Base-by-base conservation (phyloP, 1,284 basidiomycete species). In the Cryptococcus hybrid region DNA sequence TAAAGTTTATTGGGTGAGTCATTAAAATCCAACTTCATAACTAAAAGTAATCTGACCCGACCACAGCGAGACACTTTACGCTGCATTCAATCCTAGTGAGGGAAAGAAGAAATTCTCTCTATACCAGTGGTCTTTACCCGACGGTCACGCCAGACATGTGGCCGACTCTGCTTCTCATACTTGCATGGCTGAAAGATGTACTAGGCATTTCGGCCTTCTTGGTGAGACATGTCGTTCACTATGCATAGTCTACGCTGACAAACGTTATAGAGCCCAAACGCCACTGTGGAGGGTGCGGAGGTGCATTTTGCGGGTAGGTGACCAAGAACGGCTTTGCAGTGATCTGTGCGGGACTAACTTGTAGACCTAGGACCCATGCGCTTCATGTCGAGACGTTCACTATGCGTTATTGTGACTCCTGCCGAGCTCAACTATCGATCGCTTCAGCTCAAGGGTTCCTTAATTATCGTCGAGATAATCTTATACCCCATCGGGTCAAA, bases 71-170 rank as follows among this genome's bases (percentile, higher is more conserved):
- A 73, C 69, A 5, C 67, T 78, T 13, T 78, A 77, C 51, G 75
- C 74, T 5, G 72, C 62, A 9, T 78, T 70, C 57, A 56, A 63
- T 45, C 65, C 70, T 5, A 52, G 59, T 1, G 54, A 60, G 3
- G 56, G 48, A 1, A 59, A 51, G 18, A 37, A 50, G 15, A 76
- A 73, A 54, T 61, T 69, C 57, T 18, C 59, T 2, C 52, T 78
- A 49, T 76, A 73, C 51, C 77, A 78, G 48, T 78, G 77, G 77
- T 68, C 70, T 3, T 59, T 78, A 30, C 77, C 77, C 5, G 77
- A 78, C 58, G 69, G 69, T 5, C 58, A 67, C 15, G 71, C 68
- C 8, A 65, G 75, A 39, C 70, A 75, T 52, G 75, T 78, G 0
- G 55, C 73, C 4, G 77, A 78, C 52, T 53, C 50, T 3, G 59